A percentile compares a stretch with the other conserved stretches of the same genome.
Evolutionary conservation across 768 basidiomycete species (phyloP).

Genomic region (Mycena galericulata): DNA sequence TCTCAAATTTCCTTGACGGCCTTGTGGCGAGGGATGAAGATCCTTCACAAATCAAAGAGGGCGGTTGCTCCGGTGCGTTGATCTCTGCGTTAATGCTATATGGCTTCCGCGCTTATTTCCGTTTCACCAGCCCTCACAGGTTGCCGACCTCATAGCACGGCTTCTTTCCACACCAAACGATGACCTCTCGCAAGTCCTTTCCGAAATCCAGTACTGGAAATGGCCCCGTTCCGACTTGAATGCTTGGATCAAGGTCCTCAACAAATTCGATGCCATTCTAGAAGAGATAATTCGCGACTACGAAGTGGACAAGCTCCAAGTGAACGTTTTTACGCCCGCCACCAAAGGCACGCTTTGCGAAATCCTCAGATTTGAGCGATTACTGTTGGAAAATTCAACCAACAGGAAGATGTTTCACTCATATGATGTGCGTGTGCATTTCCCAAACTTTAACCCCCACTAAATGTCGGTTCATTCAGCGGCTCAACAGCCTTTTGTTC

Average conservation of each 20-base stretch:
- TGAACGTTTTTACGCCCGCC: slow-evolving; percentile 78
- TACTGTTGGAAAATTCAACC: slow-evolving; percentile 96
- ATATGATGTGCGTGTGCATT: slow-evolving; percentile 85
- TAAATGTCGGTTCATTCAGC: slow-evolving; percentile 59
- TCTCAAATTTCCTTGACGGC: slow-evolving; percentile 44
- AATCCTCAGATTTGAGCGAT: slow-evolving; percentile 88
- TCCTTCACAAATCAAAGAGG: slow-evolving; percentile 87
- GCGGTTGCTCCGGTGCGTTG: slow-evolving; percentile 76
- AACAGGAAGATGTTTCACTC: slow-evolving; percentile 96
- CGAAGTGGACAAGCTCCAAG: slow-evolving; percentile 86
- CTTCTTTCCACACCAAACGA: slow-evolving; percentile 76
- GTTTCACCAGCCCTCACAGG: slow-evolving; percentile 61
- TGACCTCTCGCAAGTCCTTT: slow-evolving; percentile 76
- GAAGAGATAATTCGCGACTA: slow-evolving; percentile 88
- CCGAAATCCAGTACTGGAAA: slow-evolving; percentile 84
- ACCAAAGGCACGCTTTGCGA: slow-evolving; percentile 83
- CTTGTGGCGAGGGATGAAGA: slow-evolving; percentile 82
- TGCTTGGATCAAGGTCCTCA: slow-evolving; percentile 95
- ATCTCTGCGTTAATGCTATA: slow-evolving; percentile 26
- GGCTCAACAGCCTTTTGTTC: slow-evolving; percentile 88
- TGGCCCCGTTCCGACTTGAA: slow-evolving; percentile 98
- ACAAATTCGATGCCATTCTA: slow-evolving; percentile 93
- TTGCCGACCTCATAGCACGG: slow-evolving; percentile 82
- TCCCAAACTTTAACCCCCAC: slow-evolving; percentile 27
- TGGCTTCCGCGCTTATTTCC: slow-evolving; percentile 32